These are phyloP conservation scores for Pythium periplocum DNA, from an alignment of 352 stramenopile species.

Conservation along the genomic window DNA sequence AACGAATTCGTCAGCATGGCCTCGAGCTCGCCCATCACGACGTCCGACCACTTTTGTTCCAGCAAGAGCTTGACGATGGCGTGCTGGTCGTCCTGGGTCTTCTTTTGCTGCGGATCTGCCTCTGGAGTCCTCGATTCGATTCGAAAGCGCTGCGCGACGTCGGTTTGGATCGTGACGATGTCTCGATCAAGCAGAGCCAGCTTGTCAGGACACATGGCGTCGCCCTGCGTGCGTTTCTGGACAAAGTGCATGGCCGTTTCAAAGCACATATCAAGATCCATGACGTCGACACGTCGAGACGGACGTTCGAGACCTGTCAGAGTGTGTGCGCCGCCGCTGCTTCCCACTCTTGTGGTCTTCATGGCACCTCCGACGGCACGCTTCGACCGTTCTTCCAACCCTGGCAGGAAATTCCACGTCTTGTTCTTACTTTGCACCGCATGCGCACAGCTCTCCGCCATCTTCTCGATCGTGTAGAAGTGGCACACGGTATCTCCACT, in stretches of 20 bases:
- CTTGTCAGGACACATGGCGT: slow-evolving; percentile 37
- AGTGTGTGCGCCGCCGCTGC: slow-evolving; percentile 25
- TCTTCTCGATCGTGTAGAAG: slow-evolving; percentile 77
- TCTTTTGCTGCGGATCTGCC: neutral
- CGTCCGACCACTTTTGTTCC: slow-evolving; percentile 89
- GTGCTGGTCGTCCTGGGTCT: slow-evolving; percentile 17
- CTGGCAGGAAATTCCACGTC: slow-evolving; percentile 69
- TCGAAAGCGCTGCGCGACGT: slow-evolving; percentile 21
- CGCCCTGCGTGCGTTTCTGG: slow-evolving; percentile 36
- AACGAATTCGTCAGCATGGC: slow-evolving; percentile 86
- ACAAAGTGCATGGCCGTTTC: slow-evolving; percentile 61
- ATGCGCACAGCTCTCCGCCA: slow-evolving; percentile 65
- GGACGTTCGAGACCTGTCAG: slow-evolving; percentile 58
- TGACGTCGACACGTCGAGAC: slow-evolving; percentile 52
- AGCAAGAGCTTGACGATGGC: slow-evolving; percentile 68
- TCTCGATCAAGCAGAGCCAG: slow-evolving; percentile 63
- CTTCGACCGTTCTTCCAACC: slow-evolving; percentile 54
- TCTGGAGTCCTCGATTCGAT: neutral
- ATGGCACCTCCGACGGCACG: neutral
- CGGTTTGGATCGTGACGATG: slow-evolving; percentile 50
- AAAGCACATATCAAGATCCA: slow-evolving; percentile 70
- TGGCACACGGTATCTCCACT: slow-evolving; percentile 36
- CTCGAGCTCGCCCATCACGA: slow-evolving; percentile 82
- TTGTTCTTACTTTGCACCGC: slow-evolving; percentile 59
- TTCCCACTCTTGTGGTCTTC: neutral